A percentile compares a stretch with the other conserved stretches of the same genome.
These are phyloP conservation scores for Pleurotus djamor DNA, from an alignment of 768 basidiomycete species.

Conservation along the genomic window DNA sequence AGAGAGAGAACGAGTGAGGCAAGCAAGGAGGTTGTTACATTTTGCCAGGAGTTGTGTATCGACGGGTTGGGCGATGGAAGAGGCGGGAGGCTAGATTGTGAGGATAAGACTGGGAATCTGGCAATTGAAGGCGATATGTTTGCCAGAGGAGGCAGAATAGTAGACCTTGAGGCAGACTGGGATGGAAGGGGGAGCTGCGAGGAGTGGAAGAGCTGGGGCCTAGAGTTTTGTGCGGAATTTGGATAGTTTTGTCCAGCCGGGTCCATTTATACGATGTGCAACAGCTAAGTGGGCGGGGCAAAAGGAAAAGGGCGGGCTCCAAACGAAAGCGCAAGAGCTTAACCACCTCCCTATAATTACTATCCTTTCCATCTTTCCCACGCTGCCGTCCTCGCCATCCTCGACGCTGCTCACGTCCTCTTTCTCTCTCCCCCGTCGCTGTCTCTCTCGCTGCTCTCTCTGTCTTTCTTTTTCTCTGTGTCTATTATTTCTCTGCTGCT, in stretches of 20 bases:
- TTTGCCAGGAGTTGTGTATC: slow-evolving; percentile 13
- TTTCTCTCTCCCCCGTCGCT: not conserved
- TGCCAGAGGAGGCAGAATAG: slow-evolving; percentile 16
- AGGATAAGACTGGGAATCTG: slow-evolving; percentile 13
- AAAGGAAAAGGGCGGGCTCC: not conserved
- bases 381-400: no score
- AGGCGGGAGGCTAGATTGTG: slow-evolving; percentile 4
- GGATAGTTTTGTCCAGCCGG: slow-evolving; percentile 8
- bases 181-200: slow-evolving; percentile 18
- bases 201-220: slow-evolving; percentile 15
- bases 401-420: not conserved
- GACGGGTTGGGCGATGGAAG: no score
- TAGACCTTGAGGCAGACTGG: slow-evolving; percentile 12
- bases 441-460: not conserved
- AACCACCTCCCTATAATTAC: not conserved
- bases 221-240: slow-evolving; percentile 5
- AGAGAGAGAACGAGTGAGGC: slow-evolving; percentile 24
- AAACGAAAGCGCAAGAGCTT: not conserved
- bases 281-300: not conserved
- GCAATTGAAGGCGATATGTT: slow-evolving; percentile 6
- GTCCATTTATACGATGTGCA: slow-evolving; percentile 6
- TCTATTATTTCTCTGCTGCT: no score
- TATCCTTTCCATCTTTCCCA: not conserved
- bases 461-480: no score
- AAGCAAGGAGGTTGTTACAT: slow-evolving; percentile 35